A percentile compares a stretch with the other conserved stretches of the same genome.
Evolutionary conservation across 176 grass and related monocot genomes (phyloP).

Genomic region (Carex littledalei): DNA sequence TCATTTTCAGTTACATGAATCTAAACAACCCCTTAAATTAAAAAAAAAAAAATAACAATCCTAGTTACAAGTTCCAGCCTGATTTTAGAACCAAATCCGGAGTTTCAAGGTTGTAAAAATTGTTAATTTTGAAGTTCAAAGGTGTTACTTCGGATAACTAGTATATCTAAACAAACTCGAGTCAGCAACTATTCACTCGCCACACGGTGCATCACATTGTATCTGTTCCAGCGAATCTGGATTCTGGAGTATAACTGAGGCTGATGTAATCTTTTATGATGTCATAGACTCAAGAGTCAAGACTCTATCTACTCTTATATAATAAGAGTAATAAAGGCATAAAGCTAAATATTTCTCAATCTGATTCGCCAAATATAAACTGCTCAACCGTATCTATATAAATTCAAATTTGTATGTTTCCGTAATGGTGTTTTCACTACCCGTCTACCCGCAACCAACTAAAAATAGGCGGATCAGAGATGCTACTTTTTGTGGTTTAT

Average conservation of each 20-base stretch:
- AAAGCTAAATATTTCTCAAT: conserved; percentile 3
- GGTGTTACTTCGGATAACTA: no score
- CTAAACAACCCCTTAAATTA: no score
- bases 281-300: background rate
- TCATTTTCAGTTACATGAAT: no score
- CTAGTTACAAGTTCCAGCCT: no score
- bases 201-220: background rate
- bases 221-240: background rate
- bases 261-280: background rate
- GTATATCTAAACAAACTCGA: no score
- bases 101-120: no score
- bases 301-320: background rate
- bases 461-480: no score
- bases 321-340: background rate
- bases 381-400: background rate
- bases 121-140: no score
- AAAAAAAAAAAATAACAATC: no score
- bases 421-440: background rate
- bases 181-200: background rate
- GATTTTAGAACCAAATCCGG: no score
- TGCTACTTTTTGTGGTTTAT: no score
- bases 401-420: background rate
- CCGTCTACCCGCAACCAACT: background rate
- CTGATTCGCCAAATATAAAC: background rate
- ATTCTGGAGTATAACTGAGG: background rate